Evolutionary conservation across 805 yeast genomes (phyloP), one percentile per base, ranked within the genome.

Genomic region (Pichia phayaonensis): DNA sequence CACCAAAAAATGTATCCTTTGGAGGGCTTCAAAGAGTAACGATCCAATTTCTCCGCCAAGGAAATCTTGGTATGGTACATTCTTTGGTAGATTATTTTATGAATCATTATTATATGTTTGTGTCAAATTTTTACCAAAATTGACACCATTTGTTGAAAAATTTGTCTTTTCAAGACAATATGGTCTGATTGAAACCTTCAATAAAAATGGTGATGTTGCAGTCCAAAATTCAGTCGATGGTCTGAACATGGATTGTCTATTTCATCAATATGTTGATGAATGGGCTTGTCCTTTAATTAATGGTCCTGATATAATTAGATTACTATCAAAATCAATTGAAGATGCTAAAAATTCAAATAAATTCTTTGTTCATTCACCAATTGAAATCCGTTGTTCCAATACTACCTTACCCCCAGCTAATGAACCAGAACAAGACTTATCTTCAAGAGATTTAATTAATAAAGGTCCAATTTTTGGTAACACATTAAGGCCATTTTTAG

Each of bases 171-270:
- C 75, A 20, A 84, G 86, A 64, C 97, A 89, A 68, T 90, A 86
- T 61, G 96, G 96, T 8, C 69, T 72, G 44, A 79, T 81, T 24
- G 90, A 84, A 61, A 83, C 86, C 8, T 72, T 75, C 39, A 81
- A 83, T 38, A 54, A 52, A 27, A 59, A 64, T 44, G 79, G 77
- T 21, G 82, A 77, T 49, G 68, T 77, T 45, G 85, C 87, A 2
- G 88, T 90, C 12, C 89, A 84, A 60, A 77, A 79, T 52, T 84
- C 96, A 4, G 92, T 87, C 43, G 87, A 85, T 52, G 96, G 92
- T 8, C 79, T 92, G 61, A 89, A 87, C 66, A 88, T 92, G 96
- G 98, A 94, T 71, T 94, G 98, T 66, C 72, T 92, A 58, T 92
- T 89, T 67, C 82, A 90, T 42, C 99, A 92, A 67, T 90, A 83